Evolutionary conservation across 371 early-diverging fungal genomes (phyloP), one percentile per base, ranked within the genome.

Genomic region (Rhizopus microsporus): DNA sequence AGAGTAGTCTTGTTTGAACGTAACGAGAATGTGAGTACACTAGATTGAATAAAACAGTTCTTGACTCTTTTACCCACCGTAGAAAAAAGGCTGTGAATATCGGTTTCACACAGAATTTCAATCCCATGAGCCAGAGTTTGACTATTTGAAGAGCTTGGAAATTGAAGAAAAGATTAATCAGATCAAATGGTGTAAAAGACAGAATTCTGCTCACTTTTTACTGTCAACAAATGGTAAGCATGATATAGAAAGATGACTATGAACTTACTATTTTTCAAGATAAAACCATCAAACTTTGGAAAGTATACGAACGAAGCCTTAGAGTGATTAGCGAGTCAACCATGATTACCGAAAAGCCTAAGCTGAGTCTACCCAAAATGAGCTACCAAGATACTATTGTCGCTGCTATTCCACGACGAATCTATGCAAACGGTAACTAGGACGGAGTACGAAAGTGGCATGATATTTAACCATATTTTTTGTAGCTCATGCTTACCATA

Each of bases 131-230:
- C 90, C 95, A 23, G 95, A 94, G 72, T 96, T 98, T 65, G 98
- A 98, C 75, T 96, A 95, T 72, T 84, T 97, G 48, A 95, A 96
- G 78, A 92, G 92, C 78, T 77, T 95, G 71, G 96, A 95, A 68
- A 95, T 97, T 49, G 92, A 94, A 71, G 98, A 97, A 69, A 94
- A 96, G 72, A 95, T 98, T 65, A 94, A 95, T 72, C 90, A 93
- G 65, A 94, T 98, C 67, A 87, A 92, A 60, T 93, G 94, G 91
- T 87, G 91, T 69, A 83, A 81, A 62, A 81, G 90, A 33, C 85
- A 85, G 58, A 94, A 93, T 65, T 74, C 90, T n/a, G 88, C 93
- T 16, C 93, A 92, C 59, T 95, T 92, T 68, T 76, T 95, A 63
- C 80, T 95, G 37, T 93, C 95, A 16, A 93, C 95, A 30, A 95